These are phyloP conservation scores for Cryptococcus sp. DNA, from an alignment of 1,284 basidiomycete genomes.

Conservation along the genomic window DNA sequence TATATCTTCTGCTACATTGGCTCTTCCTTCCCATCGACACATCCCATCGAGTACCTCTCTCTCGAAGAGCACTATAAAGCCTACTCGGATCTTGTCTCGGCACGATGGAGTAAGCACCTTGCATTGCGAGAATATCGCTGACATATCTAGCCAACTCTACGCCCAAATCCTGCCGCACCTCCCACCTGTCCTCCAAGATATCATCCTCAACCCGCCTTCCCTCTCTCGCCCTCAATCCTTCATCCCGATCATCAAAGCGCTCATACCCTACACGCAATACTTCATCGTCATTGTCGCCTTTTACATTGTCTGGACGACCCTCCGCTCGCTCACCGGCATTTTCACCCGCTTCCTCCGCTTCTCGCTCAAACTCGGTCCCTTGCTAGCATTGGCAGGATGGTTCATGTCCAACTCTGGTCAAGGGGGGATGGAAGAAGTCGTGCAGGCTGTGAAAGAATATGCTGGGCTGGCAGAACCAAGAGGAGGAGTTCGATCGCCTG, in stretches of 20 bases:
- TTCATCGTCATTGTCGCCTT: conserved; percentile 33
- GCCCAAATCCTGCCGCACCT: conserved; percentile 24
- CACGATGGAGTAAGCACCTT: too few relatives aligned
- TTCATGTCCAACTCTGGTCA: conserved; percentile 40
- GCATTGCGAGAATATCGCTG: neutral
- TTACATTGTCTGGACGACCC: conserved; percentile 35
- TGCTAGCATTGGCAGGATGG: conserved; percentile 37
- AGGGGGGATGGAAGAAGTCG: conserved; percentile 35
- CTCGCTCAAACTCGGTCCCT: conserved; percentile 32
- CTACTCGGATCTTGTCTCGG: too few relatives aligned
- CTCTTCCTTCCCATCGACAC: too few relatives aligned
- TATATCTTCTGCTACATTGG: too few relatives aligned
- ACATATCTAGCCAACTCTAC: conserved; percentile 12
- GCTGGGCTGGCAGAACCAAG: conserved; percentile 16
- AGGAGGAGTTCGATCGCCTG: neutral
- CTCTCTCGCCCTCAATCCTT: conserved; percentile 31
- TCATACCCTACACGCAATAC: conserved; percentile 34
- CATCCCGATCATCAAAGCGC: conserved; percentile 26
- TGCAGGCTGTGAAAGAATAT: conserved; percentile 33
- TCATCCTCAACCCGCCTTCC: conserved; percentile 31
- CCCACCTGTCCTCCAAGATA: conserved; percentile 26
- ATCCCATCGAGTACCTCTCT: too few relatives aligned
- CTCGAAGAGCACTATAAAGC: too few relatives aligned
- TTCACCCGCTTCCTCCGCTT: conserved; percentile 38
- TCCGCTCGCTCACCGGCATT: conserved; percentile 31